Conservation (phyloP, 2,329 filamentous ascomycete species). For the Lasiodiplodia citricola region DNA sequence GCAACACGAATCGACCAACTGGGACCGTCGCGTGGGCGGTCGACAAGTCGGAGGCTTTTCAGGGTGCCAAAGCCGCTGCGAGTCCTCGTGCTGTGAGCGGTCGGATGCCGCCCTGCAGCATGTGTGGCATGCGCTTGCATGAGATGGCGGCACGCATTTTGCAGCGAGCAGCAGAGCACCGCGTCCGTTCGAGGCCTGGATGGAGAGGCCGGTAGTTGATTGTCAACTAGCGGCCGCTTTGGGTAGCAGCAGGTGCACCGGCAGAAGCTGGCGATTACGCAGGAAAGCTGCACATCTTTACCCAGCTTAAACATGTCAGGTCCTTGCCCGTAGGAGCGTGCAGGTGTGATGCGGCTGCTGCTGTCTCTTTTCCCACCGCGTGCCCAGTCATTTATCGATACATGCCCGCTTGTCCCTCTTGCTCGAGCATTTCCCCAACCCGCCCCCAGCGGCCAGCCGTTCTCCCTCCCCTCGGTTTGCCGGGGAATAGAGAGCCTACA, state of each 20-base stretch:
- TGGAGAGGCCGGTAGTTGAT: not conserved
- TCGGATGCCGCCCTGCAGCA: conserved; percentile 13
- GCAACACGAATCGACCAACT: not conserved
- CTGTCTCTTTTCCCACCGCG: not conserved
- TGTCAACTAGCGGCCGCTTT: not conserved
- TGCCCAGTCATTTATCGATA: not conserved
- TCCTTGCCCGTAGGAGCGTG: not conserved
- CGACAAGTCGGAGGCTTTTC: conserved; percentile 9
- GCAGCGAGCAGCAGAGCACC: not conserved
- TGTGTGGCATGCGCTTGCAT: conserved; percentile 3
- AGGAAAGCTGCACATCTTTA: conserved; percentile 14
- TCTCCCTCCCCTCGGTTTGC: not conserved
- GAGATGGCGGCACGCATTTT: conserved; percentile 6
- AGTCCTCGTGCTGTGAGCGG: conserved; percentile 11
- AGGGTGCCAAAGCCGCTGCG: conserved; percentile 12
- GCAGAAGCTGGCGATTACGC: not conserved
- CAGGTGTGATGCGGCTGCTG: not conserved
- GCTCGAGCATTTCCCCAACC: not conserved
- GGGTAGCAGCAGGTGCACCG: not conserved
- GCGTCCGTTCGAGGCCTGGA: not conserved
- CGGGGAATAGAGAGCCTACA: not conserved
- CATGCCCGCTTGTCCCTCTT: not conserved
- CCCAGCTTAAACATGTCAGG: conserved; percentile 3
- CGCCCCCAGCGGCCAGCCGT: not conserved
- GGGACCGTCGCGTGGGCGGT: not conserved